These are phyloP conservation scores for Zasmidium angulare DNA, from an alignment of 2,329 filamentous ascomycete species.

Conservation along the genomic window DNA sequence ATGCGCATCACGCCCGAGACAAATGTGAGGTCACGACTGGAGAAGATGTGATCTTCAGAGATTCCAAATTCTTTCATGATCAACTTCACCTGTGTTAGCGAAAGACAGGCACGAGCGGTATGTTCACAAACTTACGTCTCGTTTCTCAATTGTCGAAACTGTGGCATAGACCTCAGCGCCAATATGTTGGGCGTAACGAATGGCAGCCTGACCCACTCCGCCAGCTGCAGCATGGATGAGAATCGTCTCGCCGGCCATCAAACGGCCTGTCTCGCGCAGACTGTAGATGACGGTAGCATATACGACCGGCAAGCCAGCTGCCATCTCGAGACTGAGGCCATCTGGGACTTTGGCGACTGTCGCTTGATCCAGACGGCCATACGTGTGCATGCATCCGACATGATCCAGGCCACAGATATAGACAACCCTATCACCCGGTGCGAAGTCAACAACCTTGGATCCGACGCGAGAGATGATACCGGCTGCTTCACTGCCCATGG, in stretches of 20 bases:
- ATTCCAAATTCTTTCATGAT: constrained; percentile 28
- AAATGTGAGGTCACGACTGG: constrained; percentile 30
- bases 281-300: constrained; percentile 28
- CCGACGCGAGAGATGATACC: constrained; percentile 13
- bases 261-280: constrained; percentile 28
- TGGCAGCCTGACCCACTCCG: constrained; percentile 30
- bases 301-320: constrained; percentile 9
- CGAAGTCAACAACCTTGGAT: constrained; percentile 9
- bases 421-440: constrained; percentile 1
- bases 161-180: constrained; percentile 31
- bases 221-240: constrained; percentile 35
- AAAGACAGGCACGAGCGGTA: too few species aligned
- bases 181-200: constrained; percentile 23
- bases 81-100: too few species aligned
- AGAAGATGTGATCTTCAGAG: constrained; percentile 33
- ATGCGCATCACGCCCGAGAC: not conserved
- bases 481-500: constrained; percentile 8
- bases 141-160: constrained; percentile 20
- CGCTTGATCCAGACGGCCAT: too few species aligned
- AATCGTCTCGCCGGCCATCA: constrained; percentile 35
- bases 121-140: too few species aligned
- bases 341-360: constrained; percentile 1
- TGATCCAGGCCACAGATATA: not conserved
- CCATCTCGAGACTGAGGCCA: constrained; percentile 1
- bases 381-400: not conserved